phyloP scores from a whole-genome alignment of 257 asterid genomes.

The Mitragyna speciosa region DNA sequence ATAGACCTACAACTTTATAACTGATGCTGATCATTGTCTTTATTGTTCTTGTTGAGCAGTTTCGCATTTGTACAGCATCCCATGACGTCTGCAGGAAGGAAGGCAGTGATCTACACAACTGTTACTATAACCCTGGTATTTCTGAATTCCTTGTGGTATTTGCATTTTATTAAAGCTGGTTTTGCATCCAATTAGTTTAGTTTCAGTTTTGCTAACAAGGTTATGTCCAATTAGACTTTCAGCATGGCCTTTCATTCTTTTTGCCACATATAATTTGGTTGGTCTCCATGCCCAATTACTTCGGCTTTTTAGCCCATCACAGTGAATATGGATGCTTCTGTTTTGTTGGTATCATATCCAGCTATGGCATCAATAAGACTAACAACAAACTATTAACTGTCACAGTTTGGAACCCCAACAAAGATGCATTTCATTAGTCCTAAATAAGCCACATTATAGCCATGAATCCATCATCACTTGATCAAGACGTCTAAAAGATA shows the following conservation, averaged over 20 bases:
- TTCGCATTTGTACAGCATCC: conserved; percentile 84
- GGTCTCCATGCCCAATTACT: background rate
- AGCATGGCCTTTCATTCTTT: background rate
- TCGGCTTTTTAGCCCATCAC: background rate
- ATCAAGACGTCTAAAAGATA: background rate
- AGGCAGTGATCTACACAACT: conserved; percentile 79
- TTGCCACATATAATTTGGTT: background rate
- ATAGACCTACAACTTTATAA: conserved; percentile 3
- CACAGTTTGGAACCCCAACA: background rate
- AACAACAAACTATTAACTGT: background rate
- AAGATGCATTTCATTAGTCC: background rate
- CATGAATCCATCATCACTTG: background rate
- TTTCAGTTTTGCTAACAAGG: background rate
- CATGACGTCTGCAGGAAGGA: conserved; percentile 87
- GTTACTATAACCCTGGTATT: conserved; percentile 84
- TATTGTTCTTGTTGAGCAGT: conserved; percentile 41
- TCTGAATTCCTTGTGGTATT: background rate
- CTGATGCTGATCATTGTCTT: conserved; percentile 15
- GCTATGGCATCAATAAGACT: background rate
- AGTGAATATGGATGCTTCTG: background rate
- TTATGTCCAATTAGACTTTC: background rate
- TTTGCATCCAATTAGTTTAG: background rate
- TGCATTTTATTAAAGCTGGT: background rate
- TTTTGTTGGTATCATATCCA: background rate
- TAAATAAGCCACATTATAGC: background rate